Evolutionary conservation across 2,329 filamentous ascomycete genomes (phyloP).

Genomic region (Dactylellina sp.): DNA sequence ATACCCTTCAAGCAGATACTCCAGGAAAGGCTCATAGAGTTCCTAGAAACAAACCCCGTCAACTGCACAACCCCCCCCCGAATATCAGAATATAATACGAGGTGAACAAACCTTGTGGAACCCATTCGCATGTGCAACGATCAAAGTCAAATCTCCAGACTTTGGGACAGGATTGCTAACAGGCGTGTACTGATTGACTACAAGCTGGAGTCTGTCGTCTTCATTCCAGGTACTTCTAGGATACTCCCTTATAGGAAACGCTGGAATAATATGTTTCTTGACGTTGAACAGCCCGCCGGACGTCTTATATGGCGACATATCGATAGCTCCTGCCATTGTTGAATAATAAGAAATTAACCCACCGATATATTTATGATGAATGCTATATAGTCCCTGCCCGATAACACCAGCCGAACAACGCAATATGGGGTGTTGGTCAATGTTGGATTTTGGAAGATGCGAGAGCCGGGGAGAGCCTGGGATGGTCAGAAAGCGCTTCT

Average conservation of each 20-base stretch:
- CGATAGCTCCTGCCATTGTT: conserved; percentile 7
- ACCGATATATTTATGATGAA: conserved; percentile 2
- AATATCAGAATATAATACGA: conserved; percentile 62
- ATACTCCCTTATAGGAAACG: conserved; percentile 85
- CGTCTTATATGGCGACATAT: conserved; percentile 60
- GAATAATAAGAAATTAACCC: neutral
- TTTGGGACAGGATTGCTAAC: conserved; percentile 75
- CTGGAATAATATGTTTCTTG: conserved; percentile 78
- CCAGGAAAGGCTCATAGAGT: conserved; percentile 91
- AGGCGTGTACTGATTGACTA: conserved; percentile 89
- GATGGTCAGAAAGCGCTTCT: conserved; percentile 3
- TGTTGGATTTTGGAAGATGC: conserved; percentile 40
- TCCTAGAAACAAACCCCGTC: too few species aligned
- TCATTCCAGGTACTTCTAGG: conserved; percentile 77
- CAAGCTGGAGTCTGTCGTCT: conserved; percentile 73
- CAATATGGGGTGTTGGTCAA: conserved; percentile 7
- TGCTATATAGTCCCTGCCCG: neutral
- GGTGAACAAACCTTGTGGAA: conserved; percentile 77
- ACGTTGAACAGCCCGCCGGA: conserved; percentile 70
- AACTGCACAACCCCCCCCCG: too few species aligned
- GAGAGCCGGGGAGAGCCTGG: neutral
- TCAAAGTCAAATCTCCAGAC: conserved; percentile 83
- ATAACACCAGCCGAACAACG: conserved; percentile 19
- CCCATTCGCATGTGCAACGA: conserved; percentile 89
- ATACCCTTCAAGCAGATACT: conserved; percentile 76